phyloP scores from a whole-genome alignment of 2,329 filamentous ascomycete species.

The Alternaria dauci region DNA sequence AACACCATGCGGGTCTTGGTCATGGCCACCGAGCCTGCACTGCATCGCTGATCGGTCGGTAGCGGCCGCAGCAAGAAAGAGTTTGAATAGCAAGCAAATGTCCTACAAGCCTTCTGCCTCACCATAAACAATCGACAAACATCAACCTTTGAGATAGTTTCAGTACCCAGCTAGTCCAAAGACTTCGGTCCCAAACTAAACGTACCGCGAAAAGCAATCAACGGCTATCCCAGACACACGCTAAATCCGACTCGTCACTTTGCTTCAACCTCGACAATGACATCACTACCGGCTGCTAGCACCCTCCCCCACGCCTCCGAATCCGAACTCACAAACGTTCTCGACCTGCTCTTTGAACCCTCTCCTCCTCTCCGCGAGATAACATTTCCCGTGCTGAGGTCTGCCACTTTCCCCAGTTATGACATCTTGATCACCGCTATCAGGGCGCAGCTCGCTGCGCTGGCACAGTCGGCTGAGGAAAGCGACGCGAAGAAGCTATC shows the following conservation, averaged over 20 bases:
- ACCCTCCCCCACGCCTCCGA: conserved; percentile 65
- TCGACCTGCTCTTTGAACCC: conserved; percentile 87
- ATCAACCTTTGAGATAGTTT: neutral
- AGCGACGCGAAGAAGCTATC: conserved; percentile 68
- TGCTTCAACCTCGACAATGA: conserved; percentile 26
- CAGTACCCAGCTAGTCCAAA: neutral
- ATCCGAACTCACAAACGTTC: conserved; percentile 63
- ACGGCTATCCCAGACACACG: neutral
- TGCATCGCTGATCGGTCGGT: conserved; percentile 32
- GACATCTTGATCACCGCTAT: conserved; percentile 72
- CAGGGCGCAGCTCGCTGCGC: conserved; percentile 65
- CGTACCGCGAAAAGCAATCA: conserved; percentile 3
- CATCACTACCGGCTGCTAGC: conserved; percentile 65
- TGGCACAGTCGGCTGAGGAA: conserved; percentile 45
- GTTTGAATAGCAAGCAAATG: neutral
- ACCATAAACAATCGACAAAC: neutral
- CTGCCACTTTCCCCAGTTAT: conserved; percentile 71
- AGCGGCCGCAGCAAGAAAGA: conserved; percentile 29
- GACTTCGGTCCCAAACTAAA: conserved; percentile 8
- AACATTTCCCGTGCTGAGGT: conserved; percentile 71
- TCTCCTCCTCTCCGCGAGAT: conserved; percentile 77
- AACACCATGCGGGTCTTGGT: conserved; percentile 6
- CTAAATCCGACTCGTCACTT: neutral
- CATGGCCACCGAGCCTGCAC: neutral
- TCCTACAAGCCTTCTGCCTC: neutral